phyloP scores from a whole-genome alignment of 768 basidiomycete genomes.

The Kwoniella europaea region DNA sequence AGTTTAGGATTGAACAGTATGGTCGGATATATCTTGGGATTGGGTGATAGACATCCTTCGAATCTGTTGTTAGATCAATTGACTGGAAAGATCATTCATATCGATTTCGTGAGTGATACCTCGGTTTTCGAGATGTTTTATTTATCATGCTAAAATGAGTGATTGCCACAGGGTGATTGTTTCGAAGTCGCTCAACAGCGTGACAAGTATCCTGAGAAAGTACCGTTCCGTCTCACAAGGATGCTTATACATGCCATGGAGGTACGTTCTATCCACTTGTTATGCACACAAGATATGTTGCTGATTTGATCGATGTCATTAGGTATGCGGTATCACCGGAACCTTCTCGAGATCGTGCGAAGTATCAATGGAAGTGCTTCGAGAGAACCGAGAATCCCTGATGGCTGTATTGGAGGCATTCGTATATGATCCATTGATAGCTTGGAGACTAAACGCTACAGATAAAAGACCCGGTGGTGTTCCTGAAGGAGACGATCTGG shows the following conservation, averaged over 20 bases:
- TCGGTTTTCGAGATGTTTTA: background rate
- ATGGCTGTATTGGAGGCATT: conserved; percentile 99
- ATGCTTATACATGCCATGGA: conserved; percentile 99
- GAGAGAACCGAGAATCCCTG: conserved; percentile 97
- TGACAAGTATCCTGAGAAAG: conserved; percentile 98
- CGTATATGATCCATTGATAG: conserved; percentile 96
- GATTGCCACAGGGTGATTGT: conserved; percentile 72
- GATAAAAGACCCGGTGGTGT: conserved; percentile 72
- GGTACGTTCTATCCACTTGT: conserved; percentile 61
- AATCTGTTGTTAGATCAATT: conserved; percentile 89
- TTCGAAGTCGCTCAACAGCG: conserved; percentile 98
- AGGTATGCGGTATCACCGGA: conserved; percentile 98
- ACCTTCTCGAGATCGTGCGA: conserved; percentile 95
- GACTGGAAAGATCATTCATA: conserved; percentile 94
- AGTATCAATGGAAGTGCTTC: conserved; percentile 94
- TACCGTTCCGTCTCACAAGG: conserved; percentile 95
- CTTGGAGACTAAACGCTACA: conserved; percentile 83
- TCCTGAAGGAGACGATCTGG: conserved; percentile 65
- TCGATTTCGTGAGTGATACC: conserved; percentile 56
- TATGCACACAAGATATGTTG: background rate
- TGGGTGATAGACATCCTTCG: conserved; percentile 97
- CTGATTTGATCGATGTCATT: conserved; percentile 6
- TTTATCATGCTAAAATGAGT: conserved; percentile 10
- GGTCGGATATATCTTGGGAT: conserved; percentile 95
- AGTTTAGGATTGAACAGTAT: conserved; percentile 96